These are phyloP conservation scores for Tricholomella constricta DNA, from an alignment of 768 basidiomycete genomes.

Conservation along the genomic window DNA sequence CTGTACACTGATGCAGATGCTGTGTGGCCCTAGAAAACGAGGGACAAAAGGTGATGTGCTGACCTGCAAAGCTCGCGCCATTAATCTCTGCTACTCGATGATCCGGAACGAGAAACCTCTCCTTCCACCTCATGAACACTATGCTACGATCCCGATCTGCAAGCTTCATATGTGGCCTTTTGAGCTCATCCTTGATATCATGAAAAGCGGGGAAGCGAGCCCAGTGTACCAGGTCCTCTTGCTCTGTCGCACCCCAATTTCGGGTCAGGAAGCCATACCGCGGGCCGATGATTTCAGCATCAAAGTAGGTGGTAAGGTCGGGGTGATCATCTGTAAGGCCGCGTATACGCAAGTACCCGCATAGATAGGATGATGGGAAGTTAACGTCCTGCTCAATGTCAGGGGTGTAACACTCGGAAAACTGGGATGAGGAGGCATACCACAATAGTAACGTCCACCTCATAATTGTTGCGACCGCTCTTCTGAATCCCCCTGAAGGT, in stretches of 20 bases:
- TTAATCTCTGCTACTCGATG: constrained; percentile 92
- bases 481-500: constrained; percentile 91
- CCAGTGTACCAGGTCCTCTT: constrained; percentile 95
- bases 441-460: constrained; percentile 89
- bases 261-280: constrained; percentile 90
- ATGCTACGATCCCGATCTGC: constrained; percentile 75
- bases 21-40: constrained; percentile 7
- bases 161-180: constrained; percentile 77
- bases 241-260: constrained; percentile 88
- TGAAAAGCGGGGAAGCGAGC: constrained; percentile 86
- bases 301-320: constrained; percentile 94
- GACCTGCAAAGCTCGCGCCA: constrained; percentile 94
- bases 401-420: constrained; percentile 7
- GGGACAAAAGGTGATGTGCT: constrained; percentile 26
- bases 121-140: constrained; percentile 97
- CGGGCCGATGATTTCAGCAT: constrained; percentile 92
- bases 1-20: constrained; percentile 11
- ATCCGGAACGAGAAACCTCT: constrained; percentile 93
- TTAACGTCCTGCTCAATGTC: constrained; percentile 67
- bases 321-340: constrained; percentile 95
- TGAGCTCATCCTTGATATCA: constrained; percentile 77
- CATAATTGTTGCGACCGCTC: constrained; percentile 91
- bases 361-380: constrained; percentile 80
- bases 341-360: constrained; percentile 91
- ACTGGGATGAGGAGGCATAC: constrained; percentile 50